Base-by-base conservation (phyloP, 2,329 filamentous ascomycete genomes). In the Aciculosporium take region DNA sequence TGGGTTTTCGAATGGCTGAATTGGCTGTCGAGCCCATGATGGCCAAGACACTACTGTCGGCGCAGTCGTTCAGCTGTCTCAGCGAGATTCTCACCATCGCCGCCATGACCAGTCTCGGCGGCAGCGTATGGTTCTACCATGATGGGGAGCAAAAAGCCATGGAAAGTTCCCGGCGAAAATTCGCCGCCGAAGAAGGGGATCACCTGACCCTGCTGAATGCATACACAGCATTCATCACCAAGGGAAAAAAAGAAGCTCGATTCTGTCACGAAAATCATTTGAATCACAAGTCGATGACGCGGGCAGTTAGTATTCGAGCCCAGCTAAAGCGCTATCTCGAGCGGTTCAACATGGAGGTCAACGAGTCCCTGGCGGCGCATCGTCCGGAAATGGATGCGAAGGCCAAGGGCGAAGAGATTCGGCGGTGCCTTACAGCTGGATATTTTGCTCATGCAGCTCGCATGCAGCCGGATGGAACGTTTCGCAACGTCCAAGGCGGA, bases 21-120 rank as follows among this genome's bases (percentile, higher is more conserved):
- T 68, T 98, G 33, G 83, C 88, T 0, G 76, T 96, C 7, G 86
- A 94, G 51, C 91, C 91, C 0, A 95, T 95, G 86, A 91, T 95
- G 74, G 85, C 82, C 6, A 93, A 89, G 62, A 84, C 83, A 0
- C 68, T 95, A 4, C 74, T 96, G 7, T 76, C 79, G 15, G 83
- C 88, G 0, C 65, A 76, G 4, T 68, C 72, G 0, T 93, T 94
- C 60, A 71, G 71, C 29, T 95, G 88, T 50, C 64, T 94, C 10
- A 81, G 76, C 55, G 89, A 95, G 59, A 82, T 96, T 40, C 70
- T 96, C 21, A 86, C 81, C 2, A 94, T 96, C 48, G 86, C 89
- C 5, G 88, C 91, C 13, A 96, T 98, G 89, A 84, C 85, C 27
- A 91, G 81, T 47, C 66, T 94, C 0, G 84, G 88, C 45, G 84